Base-by-base conservation (phyloP, 176 grass and related monocot species). In the Tuctoria greenei region DNA sequence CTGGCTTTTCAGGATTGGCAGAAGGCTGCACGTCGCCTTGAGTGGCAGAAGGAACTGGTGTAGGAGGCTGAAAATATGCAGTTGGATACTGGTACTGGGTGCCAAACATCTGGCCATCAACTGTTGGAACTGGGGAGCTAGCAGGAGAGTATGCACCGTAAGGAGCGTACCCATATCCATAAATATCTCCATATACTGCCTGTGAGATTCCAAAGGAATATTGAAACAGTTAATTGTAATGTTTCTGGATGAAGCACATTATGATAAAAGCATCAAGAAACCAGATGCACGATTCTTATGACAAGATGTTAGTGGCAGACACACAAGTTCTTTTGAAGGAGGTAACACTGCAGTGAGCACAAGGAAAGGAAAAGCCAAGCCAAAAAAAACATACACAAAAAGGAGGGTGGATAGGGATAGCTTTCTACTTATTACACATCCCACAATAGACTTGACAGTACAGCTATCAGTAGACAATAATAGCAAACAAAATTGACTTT, bases 141-240 rank as follows among this genome's bases (percentile, higher is more conserved):
- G 91, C 92, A 73, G 95, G 88, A 47, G 86, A 83, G 71, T 97
- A 97, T 4, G 95, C 78, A 55, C 79, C 84, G 66, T 90, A 97
- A 74, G 91, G 91, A 71, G 88, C 84, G 85, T 97, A 97, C 76
- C 95, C 95, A 82, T 97, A 93, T 73, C 95, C 95, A 88, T 97
- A 93, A 81, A 97, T 79, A 62, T 97, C 91, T 81, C 95, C 95
- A 77, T 92, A 93, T 36, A 97, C 81, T 76, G 88, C 86, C 95
- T 97, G 86, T 15, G 8, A 27, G 75, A 81, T 56, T 64, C 28
- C 20, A 72, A 44, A 67, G 10, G 0, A 0, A 10, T 4, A 83
- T 64, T 18, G 38, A 59, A 59, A 58, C 24, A 18, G 57, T 65
- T 85, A 72, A 68, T 60, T 40, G 6, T 70, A 10, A 20, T 58